Base-by-base conservation (phyloP, 192 early-diverging fungal genomes). In the Obelidium mucronatum region DNA sequence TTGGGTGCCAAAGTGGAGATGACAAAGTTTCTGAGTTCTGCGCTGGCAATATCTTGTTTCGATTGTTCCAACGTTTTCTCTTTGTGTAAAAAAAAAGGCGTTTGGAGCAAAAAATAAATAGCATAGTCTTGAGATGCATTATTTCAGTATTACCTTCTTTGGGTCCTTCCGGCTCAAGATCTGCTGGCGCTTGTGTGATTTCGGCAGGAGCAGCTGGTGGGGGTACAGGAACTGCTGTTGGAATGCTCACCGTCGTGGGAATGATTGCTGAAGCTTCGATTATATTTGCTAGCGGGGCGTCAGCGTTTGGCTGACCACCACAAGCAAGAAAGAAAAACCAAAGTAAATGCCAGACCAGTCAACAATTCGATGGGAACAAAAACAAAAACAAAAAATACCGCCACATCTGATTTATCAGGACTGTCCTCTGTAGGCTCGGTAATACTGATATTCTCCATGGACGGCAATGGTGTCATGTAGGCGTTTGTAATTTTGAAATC, bases 401-500 rank as follows among this genome's bases (percentile, higher is more conserved):
- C n/a, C n/a, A n/a, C n/a, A n/a, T n/a, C n/a, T n/a, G n/a, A n/a
- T n/a, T n/a, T n/a, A n/a, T n/a, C n/a, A n/a, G n/a, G n/a, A n/a
- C n/a, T n/a, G n/a, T n/a, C n/a, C n/a, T 48, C 58, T 51, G 26
- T 36, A 28, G 26, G 17, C n/a, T 19, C 35, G 48, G 26, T 53
- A 6, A 19, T 44, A 19, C 8, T 48, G 33, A 33, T 55, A 22
- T 42, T 6, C 56, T 40, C 60, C 1, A 63, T 5, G 13, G 60
- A 52, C 30, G 36, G 13, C 42, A 39, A 19, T 3, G 68, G 75
- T 13, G 65, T 67, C 37, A 58, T 37, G 35, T 80, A 61, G 24
- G 66, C 80, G 64, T 83, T 84, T 30, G 84, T 81, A 30, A 85
- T 68, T 4, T 56, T 67, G 34, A 89, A 76, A 37, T 89, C 82